Evolutionary conservation across 202 grass and related monocot species (phyloP).

Genomic region (Musa balbisiana): DNA sequence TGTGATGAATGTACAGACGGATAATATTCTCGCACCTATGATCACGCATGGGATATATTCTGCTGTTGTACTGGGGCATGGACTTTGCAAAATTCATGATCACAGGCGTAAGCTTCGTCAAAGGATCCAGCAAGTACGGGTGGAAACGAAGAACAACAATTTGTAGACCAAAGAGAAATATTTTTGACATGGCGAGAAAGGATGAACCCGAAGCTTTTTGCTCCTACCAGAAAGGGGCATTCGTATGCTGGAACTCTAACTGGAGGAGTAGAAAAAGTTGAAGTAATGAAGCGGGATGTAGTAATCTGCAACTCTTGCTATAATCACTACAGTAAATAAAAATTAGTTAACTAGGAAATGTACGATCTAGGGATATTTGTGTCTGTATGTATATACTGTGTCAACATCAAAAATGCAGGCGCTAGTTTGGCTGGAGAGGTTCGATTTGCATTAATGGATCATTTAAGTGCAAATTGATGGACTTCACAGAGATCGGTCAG

Average conservation of each 20-base stretch:
- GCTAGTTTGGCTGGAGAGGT: no score
- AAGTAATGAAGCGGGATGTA: neutral
- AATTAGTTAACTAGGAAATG: neutral
- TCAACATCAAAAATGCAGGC: neutral
- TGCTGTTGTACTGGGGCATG: conserved; percentile 76
- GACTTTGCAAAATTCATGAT: conserved; percentile 90
- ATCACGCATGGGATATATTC: conserved; percentile 99
- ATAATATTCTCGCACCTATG: conserved; percentile 84
- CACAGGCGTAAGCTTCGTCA: conserved; percentile 65
- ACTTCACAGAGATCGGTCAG: no score
- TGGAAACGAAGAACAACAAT: conserved; percentile 29
- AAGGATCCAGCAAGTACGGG: conserved; percentile 58
- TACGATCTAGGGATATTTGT: neutral
- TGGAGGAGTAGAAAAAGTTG: neutral
- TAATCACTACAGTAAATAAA: neutral
- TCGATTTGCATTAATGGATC: no score
- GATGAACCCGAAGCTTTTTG: neutral
- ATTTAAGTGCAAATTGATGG: no score
- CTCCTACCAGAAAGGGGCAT: neutral
- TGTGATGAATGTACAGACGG: conserved; percentile 37
- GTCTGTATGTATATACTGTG: neutral
- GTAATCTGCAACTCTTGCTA: neutral
- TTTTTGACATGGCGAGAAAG: no score
- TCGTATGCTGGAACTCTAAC: neutral
- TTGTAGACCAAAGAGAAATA: neutral